These are phyloP conservation scores for Phytophthora fragariaefolia DNA, from an alignment of 352 stramenopile genomes.

Conservation along the genomic window DNA sequence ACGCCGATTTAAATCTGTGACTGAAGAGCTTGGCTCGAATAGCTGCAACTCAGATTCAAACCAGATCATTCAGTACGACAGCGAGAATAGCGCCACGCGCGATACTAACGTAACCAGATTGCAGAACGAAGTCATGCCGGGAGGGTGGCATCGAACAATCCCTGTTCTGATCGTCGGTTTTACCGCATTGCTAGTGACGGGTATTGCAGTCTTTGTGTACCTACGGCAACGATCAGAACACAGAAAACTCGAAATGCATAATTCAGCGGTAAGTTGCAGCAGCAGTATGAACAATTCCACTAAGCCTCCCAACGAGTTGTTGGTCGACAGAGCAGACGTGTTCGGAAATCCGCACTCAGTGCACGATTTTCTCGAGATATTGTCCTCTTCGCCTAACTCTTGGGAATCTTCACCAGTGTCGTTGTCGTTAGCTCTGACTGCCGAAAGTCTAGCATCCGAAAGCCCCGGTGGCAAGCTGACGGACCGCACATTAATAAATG, in stretches of 20 bases:
- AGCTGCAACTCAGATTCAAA: constrained; percentile 1
- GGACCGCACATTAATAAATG: constrained; percentile 20
- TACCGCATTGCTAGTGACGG: constrained; percentile 20
- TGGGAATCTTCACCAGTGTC: constrained; percentile 23
- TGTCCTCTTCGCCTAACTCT: constrained; percentile 10
- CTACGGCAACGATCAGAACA: constrained; percentile 18
- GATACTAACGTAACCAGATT: constrained; percentile 16
- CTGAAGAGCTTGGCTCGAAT: not conserved
- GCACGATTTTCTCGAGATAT: constrained; percentile 20
- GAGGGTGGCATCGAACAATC: constrained; percentile 34
- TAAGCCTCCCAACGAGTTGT: constrained; percentile 1
- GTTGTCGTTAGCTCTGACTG: constrained; percentile 20
- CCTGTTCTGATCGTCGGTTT: constrained; percentile 41
- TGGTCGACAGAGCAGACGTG: constrained; percentile 16
- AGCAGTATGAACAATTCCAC: not conserved
- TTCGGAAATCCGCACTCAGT: constrained; percentile 20
- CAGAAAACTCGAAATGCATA: constrained; percentile 6
- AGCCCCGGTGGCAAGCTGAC: constrained; percentile 13
- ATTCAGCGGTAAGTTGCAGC: constrained; percentile 8
- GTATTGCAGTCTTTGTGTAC: constrained; percentile 30
- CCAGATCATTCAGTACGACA: not conserved
- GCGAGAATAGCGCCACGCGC: constrained; percentile 17
- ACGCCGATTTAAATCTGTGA: not conserved
- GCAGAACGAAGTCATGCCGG: constrained; percentile 12
- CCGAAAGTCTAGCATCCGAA: constrained; percentile 30